Conservation (phyloP, 257 asterid genomes). For the Capsicum baccatum region DNA sequence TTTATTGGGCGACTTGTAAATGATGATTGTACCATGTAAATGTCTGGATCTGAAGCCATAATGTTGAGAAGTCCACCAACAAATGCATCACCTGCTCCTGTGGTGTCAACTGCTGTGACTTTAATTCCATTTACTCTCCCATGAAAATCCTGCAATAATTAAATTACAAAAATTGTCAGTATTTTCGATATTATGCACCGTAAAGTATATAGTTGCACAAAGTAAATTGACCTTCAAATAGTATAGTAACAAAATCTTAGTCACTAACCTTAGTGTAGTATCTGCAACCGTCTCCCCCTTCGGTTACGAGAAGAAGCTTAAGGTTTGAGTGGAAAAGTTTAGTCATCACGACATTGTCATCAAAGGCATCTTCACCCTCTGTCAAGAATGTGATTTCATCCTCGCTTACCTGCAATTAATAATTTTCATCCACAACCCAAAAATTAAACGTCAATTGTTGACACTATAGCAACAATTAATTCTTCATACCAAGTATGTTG, state of each 20-base stretch:
- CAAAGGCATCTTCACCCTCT: conserved; percentile 42
- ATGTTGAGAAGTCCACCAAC: conserved; percentile 72
- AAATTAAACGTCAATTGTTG: background rate
- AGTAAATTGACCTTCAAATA: too few relatives aligned
- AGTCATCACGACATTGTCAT: conserved; percentile 42
- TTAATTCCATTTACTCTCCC: conserved; percentile 39
- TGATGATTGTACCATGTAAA: conserved; percentile 53
- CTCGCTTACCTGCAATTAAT: conserved; percentile 40
- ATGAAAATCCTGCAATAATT: conserved; percentile 40
- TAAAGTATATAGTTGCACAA: background rate
- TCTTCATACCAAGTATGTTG: too few relatives aligned
- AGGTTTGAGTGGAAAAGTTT: conserved; percentile 43
- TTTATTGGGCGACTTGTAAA: background rate
- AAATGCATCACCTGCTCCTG: conserved; percentile 91
- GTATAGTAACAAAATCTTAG: background rate
- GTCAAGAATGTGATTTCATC: conserved; percentile 49
- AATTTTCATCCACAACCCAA: background rate
- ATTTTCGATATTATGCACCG: background rate
- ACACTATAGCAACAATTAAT: too few relatives aligned
- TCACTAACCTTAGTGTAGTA: conserved; percentile 33
- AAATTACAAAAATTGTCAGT: background rate
- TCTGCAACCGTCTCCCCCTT: conserved; percentile 47
- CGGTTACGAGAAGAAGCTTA: conserved; percentile 45
- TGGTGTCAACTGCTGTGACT: conserved; percentile 46
- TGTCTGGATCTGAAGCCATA: conserved; percentile 60